These are phyloP conservation scores for Backusella mclennaniae DNA, from an alignment of 192 early-diverging fungal genomes.

Conservation along the genomic window DNA sequence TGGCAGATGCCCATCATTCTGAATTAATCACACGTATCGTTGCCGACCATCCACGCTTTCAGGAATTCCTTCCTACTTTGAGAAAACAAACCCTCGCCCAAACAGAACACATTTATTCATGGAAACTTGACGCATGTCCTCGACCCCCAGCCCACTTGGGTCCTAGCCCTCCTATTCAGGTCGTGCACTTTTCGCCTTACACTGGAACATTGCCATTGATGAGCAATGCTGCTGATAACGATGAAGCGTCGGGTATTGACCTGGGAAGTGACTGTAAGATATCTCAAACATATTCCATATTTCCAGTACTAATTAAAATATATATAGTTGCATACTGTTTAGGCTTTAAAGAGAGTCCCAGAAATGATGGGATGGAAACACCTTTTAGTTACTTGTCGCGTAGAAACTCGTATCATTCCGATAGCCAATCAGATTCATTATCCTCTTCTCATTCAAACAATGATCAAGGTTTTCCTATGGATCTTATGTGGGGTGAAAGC, in stretches of 20 bases:
- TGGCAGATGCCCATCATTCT: conserved; percentile 17
- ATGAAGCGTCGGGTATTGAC: conserved; percentile 26
- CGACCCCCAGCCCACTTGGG: conserved; percentile 31
- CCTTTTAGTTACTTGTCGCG: conserved; percentile 19
- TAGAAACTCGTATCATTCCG: conserved; percentile 13
- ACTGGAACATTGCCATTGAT: conserved; percentile 25
- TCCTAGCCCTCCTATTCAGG: conserved; percentile 27
- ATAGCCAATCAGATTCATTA: neutral
- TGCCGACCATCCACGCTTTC: conserved; percentile 18
- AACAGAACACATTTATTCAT: conserved; percentile 12
- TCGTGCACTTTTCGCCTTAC: conserved; percentile 21
- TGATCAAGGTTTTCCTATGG: conserved; percentile 12
- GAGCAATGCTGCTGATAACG: conserved; percentile 6
- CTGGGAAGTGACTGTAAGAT: conserved; percentile 36
- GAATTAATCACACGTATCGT: conserved; percentile 14
- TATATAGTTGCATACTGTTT: conserved; percentile 32
- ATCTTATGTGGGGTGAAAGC: conserved; percentile 30
- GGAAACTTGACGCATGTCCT: conserved; percentile 26
- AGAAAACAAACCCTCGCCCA: conserved; percentile 27
- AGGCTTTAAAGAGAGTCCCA: conserved; percentile 28
- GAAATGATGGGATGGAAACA: conserved; percentile 18
- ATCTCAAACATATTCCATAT: neutral
- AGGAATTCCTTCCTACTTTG: conserved; percentile 23
- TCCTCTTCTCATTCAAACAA: neutral
- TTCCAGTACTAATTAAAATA: neutral